These are phyloP conservation scores for Starmera dryadoides DNA, from an alignment of 805 yeast genomes.

Conservation along the genomic window DNA sequence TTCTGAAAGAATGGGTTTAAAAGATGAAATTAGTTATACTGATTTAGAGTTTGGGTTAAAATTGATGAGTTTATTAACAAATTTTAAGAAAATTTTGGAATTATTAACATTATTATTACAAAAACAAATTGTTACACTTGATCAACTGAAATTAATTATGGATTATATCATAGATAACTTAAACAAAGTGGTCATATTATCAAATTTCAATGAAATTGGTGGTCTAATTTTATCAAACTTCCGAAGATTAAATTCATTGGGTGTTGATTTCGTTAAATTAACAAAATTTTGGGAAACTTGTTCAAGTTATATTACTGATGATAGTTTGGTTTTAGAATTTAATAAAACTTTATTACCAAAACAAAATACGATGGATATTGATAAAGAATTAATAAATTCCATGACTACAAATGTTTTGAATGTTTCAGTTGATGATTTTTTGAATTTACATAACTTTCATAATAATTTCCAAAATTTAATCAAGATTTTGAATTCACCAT, in stretches of 20 bases:
- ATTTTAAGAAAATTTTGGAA: neutral
- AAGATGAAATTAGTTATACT: neutral
- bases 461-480: conserved; percentile 15
- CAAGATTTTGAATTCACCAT: conserved; percentile 1
- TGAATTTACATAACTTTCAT: conserved; percentile 10
- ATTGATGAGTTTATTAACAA: neutral
- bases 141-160: neutral
- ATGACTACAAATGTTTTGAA: neutral
- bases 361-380: neutral
- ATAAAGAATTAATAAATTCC: neutral
- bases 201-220: neutral
- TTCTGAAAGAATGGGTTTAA: conserved; percentile 15
- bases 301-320: neutral
- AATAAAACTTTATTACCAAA: conserved; percentile 2
- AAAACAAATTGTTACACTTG: neutral
- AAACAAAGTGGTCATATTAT: neutral
- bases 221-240: conserved; percentile 3
- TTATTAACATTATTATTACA: neutral
- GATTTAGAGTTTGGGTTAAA: neutral
- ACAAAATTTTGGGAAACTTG: conserved; percentile 4
- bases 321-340: conserved; percentile 4
- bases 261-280: conserved; percentile 2
- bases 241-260: conserved; percentile 1
- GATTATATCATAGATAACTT: neutral
- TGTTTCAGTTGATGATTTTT: conserved; percentile 1